These are phyloP conservation scores for Solanum megistacrolobum DNA, from an alignment of 257 asterid species.

Conservation along the genomic window DNA sequence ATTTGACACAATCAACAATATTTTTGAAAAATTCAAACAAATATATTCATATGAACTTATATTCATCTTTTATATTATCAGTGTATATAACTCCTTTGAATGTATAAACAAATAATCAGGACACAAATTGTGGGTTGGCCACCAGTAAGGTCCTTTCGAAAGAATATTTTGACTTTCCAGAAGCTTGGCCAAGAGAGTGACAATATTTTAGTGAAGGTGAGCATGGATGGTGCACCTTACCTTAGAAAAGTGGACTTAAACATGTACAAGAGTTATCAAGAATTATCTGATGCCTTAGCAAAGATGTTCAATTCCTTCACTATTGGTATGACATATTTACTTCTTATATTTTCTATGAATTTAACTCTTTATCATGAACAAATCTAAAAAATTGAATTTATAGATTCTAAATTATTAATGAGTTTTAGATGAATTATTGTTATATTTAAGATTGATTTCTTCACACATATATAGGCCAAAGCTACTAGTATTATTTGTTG, in stretches of 20 bases:
- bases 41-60: background rate
- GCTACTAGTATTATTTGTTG: background rate
- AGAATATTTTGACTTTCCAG: slow-evolving; percentile 4
- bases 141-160: slow-evolving; percentile 25
- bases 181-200: slow-evolving; percentile 8
- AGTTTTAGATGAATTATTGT: background rate
- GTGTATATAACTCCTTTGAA: background rate
- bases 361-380: background rate
- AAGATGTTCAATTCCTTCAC: slow-evolving; percentile 34
- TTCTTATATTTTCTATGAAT: background rate
- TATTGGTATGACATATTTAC: slow-evolving; percentile 7
- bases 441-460: background rate
- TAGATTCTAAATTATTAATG: background rate
- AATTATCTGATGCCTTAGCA: slow-evolving; percentile 25
- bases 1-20: fast-evolving
- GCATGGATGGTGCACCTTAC: slow-evolving; percentile 10
- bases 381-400: background rate
- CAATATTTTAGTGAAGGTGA: slow-evolving; percentile 21
- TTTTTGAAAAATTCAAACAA: background rate
- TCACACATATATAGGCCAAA: background rate
- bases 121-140: slow-evolving; percentile 37
- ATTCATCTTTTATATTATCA: background rate
- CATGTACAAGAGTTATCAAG: slow-evolving; percentile 24
- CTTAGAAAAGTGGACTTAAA: slow-evolving; percentile 33
- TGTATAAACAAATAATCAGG: slow-evolving; percentile 1